Percentiles rank a stretch among this genome's conserved stretches.
Conservation (phyloP, 441 rosid species). For the Erodium moschatum region DNA sequence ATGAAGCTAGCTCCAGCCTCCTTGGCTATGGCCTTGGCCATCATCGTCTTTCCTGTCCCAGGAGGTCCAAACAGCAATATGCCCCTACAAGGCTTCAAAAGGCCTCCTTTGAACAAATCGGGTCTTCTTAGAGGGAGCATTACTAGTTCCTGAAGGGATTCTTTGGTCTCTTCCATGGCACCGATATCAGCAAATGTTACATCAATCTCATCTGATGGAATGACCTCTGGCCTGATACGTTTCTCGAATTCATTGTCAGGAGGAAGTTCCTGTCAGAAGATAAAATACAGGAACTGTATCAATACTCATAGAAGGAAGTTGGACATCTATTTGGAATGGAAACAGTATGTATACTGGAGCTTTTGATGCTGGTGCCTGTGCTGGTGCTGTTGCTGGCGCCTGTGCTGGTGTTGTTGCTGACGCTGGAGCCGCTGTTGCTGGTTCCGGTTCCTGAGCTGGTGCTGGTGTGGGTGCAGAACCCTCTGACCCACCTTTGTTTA, state of each 20-base stretch:
- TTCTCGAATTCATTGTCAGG: constrained; percentile 70
- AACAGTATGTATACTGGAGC: too few species aligned
- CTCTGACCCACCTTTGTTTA: constrained; percentile 33
- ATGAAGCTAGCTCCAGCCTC: constrained; percentile 96
- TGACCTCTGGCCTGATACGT: constrained; percentile 71
- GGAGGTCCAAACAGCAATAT: constrained; percentile 93
- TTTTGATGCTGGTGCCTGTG: too few species aligned
- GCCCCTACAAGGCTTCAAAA: constrained; percentile 85
- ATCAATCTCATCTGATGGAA: constrained; percentile 51
- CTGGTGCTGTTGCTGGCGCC: too few species aligned
- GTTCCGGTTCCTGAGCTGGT: constrained; percentile 37
- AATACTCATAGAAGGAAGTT: neutral
- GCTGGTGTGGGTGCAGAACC: constrained; percentile 16
- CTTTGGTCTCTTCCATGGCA: constrained; percentile 61
- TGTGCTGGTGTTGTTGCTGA: too few species aligned
- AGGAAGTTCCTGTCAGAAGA: constrained; percentile 30
- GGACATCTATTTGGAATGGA: neutral
- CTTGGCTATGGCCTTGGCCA: constrained; percentile 91
- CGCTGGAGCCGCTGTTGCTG: neutral
- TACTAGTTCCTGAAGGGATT: constrained; percentile 71
- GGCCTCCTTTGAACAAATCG: constrained; percentile 60
- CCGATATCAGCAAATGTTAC: constrained; percentile 60
- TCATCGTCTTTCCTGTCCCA: constrained; percentile 93
- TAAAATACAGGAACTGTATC: constrained; percentile 4
- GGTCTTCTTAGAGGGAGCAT: constrained; percentile 75